Base-by-base conservation (phyloP, 2,329 filamentous ascomycete genomes). In the Ophiostoma himal-ulmi region DNA sequence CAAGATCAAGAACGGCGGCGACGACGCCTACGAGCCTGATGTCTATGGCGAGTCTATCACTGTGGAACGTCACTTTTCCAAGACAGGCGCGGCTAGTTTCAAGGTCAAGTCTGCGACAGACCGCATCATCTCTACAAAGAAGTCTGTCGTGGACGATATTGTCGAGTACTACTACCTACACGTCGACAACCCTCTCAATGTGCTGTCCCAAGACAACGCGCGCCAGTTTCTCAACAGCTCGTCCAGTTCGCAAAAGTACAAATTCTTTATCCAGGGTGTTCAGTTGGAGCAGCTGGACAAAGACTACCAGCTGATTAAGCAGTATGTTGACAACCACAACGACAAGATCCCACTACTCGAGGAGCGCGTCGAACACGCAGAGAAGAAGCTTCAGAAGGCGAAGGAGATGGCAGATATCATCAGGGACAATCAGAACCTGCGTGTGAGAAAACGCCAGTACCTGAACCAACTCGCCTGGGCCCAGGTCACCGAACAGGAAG, bases 121-220 rank as follows among this genome's bases (percentile, higher is more conserved):
- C 30, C 88, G 86, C 70, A 83, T 89, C 34, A 85, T 97, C 67
- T 96, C 93, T 0, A 92, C 85, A 10, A 96, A 93, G 79, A 95
- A 92, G 77, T 83, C 86, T 10, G 94, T 97, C 74, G 86, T 99
- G 10, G 94, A 97, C 74, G 92, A 97, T 74, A 94, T 99, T 67
- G 89, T 93, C 60, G 95, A 99, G 78, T 96, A 92, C 78, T 98
- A 93, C 78, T 92, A 91, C 60, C 83, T 99, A 60, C 94, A 98
- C 78, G 93, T 99, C 71, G 94, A 98, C 77, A 99, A 99, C 75
- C 95, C 95, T 0, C 89, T 99, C 82, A 98, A 96, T 72, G 91
- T 98, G 7, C 84, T 99, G 22, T 97, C 94, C 0, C 95, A 99
- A 79, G 95, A 99, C 77, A 93, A 94, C 79, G 95, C 95, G 13